phyloP scores from a whole-genome alignment of 139 green algal genomes.

The Pseudopediastrum boryanum region DNA sequence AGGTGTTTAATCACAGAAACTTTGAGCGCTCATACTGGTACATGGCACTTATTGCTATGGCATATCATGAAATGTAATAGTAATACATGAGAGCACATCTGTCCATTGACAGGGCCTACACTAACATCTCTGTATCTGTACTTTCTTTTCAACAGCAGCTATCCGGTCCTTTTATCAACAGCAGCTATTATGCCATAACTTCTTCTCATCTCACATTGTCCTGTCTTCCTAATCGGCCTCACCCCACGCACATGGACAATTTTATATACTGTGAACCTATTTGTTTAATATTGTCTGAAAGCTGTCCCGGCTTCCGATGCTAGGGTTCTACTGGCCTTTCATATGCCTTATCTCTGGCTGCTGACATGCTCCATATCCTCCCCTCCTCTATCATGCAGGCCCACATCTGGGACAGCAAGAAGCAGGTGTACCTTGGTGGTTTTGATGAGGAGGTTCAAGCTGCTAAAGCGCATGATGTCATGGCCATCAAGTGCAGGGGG shows the following conservation, averaged over 20 bases:
- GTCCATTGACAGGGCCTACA: no score
- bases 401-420: conserved; percentile 54
- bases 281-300: background rate
- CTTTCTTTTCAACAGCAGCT: no score
- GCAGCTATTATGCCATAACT: no score
- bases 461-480: conserved; percentile 48
- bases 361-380: background rate
- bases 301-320: no score
- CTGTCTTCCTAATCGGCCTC: background rate
- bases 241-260: no score
- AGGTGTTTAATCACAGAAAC: no score
- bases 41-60: no score
- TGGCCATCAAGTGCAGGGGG: conserved; percentile 47
- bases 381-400: background rate
- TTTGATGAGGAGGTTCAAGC: conserved; percentile 37
- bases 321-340: background rate
- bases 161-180: no score
- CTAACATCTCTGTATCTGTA: no score
- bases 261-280: background rate
- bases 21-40: no score
- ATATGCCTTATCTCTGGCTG: background rate
- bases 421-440: conserved; percentile 58
- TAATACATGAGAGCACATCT: no score
- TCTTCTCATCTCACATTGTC: background rate
- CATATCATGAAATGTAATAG: no score